These are phyloP conservation scores for Adansonia gregorii DNA, from an alignment of 441 rosid genomes.

Conservation along the genomic window DNA sequence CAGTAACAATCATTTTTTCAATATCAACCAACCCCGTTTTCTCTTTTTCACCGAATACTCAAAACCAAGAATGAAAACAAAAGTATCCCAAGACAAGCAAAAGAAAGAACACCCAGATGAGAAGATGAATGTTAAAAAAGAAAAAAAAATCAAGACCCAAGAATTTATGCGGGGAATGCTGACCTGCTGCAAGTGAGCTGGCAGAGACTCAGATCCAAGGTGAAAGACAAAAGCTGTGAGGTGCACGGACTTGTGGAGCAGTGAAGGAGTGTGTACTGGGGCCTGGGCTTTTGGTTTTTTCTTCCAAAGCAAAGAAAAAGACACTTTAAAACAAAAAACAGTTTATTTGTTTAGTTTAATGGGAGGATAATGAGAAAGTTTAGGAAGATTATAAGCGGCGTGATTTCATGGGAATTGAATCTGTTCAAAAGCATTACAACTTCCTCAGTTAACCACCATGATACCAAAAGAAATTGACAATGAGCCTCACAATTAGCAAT, in stretches of 20 bases:
- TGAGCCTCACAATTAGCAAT: neutral
- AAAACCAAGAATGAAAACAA: neutral
- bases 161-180: constrained; percentile 5
- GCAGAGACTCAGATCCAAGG: constrained; percentile 45
- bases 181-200: constrained; percentile 29
- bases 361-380: constrained; percentile 33
- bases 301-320: constrained; percentile 17
- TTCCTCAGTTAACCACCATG: constrained; percentile 26
- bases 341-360: constrained; percentile 3
- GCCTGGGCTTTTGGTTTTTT: neutral
- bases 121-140: constrained; percentile 36
- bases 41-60: too few relatives aligned
- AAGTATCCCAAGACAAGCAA: constrained; percentile 21
- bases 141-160: neutral
- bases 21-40: too few relatives aligned
- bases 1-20: neutral
- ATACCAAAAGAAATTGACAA: neutral
- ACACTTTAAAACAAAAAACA: neutral
- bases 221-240: constrained; percentile 30
- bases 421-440: constrained; percentile 17
- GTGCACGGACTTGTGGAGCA: constrained; percentile 46
- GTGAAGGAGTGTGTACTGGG: neutral
- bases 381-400: constrained; percentile 20
- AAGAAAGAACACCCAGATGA: constrained; percentile 36
- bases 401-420: constrained; percentile 23